Percentiles rank a stretch among this genome's conserved stretches.
Conservation (phyloP, 306 rosid genomes). For the Lathyrus tuberosus region DNA sequence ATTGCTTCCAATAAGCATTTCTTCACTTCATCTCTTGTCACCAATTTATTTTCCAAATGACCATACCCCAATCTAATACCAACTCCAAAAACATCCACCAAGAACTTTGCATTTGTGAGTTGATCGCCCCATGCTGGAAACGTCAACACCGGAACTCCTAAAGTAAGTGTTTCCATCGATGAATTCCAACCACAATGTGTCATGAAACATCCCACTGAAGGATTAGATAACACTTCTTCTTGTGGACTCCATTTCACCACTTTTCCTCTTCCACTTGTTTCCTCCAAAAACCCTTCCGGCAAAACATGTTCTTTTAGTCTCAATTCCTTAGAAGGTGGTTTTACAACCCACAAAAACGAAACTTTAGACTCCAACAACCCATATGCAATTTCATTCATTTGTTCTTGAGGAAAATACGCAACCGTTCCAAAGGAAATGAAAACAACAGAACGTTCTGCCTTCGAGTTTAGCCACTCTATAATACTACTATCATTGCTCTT, state of each 20-base stretch:
- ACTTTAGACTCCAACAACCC: slow-evolving; percentile 53
- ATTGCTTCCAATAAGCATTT: slow-evolving; percentile 55
- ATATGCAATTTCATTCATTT: slow-evolving; percentile 65
- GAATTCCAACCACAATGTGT: slow-evolving; percentile 92
- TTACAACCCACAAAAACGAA: slow-evolving; percentile 67
- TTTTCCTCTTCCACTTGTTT: slow-evolving; percentile 49
- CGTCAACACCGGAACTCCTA: slow-evolving; percentile 65
- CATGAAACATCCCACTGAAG: slow-evolving; percentile 62
- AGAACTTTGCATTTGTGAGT: slow-evolving; percentile 63
- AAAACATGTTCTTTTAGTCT: slow-evolving; percentile 29
- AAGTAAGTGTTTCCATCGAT: slow-evolving; percentile 54
- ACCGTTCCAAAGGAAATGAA: slow-evolving; percentile 71
- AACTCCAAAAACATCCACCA: slow-evolving; percentile 61
- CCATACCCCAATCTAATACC: slow-evolving; percentile 55
- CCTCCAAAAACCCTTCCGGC: slow-evolving; percentile 57
- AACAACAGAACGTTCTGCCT: slow-evolving; percentile 49
- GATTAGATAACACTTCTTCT: slow-evolving; percentile 58
- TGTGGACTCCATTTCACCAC: slow-evolving; percentile 75
- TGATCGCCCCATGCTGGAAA: slow-evolving; percentile 92
- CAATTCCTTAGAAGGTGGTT: slow-evolving; percentile 37
- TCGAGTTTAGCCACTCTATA: slow-evolving; percentile 38
- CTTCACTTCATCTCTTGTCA: slow-evolving; percentile 53
- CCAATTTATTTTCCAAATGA: slow-evolving; percentile 34
- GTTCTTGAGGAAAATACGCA: slow-evolving; percentile 56
- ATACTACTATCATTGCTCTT: neutral